These are phyloP conservation scores for Blastocystis hominis DNA, from an alignment of 352 stramenopile genomes.

Conservation along the genomic window DNA sequence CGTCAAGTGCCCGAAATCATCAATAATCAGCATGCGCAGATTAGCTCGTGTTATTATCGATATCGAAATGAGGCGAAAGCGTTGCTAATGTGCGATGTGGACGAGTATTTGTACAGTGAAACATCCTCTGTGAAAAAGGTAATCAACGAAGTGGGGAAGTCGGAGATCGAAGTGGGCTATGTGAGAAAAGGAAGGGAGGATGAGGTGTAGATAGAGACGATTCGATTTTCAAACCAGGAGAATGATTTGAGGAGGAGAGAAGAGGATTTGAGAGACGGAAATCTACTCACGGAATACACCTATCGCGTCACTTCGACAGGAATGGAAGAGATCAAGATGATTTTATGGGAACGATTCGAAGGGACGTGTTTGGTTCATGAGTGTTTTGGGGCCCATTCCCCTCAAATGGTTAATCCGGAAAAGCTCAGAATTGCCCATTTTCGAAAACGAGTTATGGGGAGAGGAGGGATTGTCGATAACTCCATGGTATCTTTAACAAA, in stretches of 20 bases:
- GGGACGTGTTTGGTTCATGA: background rate
- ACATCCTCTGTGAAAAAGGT: background rate
- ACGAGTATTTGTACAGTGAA: constrained; percentile 45
- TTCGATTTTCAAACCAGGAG: background rate
- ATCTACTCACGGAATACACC: background rate
- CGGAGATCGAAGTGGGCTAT: background rate
- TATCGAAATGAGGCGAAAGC: background rate
- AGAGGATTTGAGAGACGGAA: background rate
- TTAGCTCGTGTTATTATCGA: constrained; percentile 24
- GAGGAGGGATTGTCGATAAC: background rate
- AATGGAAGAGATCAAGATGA: background rate
- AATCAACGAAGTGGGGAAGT: background rate
- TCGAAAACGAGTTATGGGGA: background rate
- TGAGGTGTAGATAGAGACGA: background rate
- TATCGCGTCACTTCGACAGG: background rate
- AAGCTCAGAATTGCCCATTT: background rate
- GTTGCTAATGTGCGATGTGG: constrained; percentile 27
- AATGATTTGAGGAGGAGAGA: background rate
- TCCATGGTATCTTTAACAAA: background rate
- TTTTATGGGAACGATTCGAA: background rate
- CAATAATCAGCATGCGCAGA: constrained; percentile 11
- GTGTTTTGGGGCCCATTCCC: background rate
- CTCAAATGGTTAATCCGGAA: background rate
- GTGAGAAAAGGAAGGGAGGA: background rate
- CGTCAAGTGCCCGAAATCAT: background rate